Percentiles rank a stretch among this genome's conserved stretches.
These are phyloP conservation scores for Santalum album DNA, from an alignment of 164 flowering plant genomes.

Conservation along the genomic window DNA sequence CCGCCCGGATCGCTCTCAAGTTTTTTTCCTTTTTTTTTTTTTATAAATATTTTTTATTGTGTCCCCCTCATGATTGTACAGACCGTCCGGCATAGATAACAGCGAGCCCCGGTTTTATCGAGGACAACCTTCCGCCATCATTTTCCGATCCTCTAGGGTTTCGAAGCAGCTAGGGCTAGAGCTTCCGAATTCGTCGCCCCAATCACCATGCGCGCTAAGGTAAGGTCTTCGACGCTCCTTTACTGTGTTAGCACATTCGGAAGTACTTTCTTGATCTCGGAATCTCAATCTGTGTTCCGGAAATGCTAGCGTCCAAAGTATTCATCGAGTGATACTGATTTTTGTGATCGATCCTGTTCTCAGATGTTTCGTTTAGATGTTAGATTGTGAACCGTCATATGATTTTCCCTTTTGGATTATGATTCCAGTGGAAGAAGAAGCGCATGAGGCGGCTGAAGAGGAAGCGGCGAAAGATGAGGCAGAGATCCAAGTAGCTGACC, in stretches of 20 bases:
- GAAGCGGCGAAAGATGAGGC: constrained; percentile 95
- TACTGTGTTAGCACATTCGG: neutral
- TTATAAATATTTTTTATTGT: too few relatives aligned
- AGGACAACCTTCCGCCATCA: too few relatives aligned
- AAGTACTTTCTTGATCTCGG: neutral
- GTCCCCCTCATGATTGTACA: too few relatives aligned
- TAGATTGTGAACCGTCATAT: neutral
- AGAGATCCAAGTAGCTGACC: constrained; percentile 37
- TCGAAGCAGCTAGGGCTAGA: neutral
- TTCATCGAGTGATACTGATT: neutral
- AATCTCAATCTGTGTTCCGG: neutral
- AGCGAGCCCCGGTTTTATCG: too few relatives aligned
- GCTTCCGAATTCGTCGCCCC: neutral
- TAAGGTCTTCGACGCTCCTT: neutral
- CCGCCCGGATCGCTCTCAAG: too few relatives aligned
- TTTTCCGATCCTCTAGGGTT: neutral
- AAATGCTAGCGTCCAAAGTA: too few relatives aligned
- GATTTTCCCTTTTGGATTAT: neutral
- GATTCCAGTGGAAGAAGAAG: constrained; percentile 81
- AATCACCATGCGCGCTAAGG: neutral
- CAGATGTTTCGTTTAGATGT: neutral
- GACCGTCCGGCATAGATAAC: too few relatives aligned
- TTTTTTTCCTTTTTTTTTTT: too few relatives aligned
- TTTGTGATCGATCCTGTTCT: neutral
- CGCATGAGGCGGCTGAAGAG: constrained; percentile 91